These are phyloP conservation scores for Mycena rebaudengoi DNA, from an alignment of 768 basidiomycete species.

Conservation along the genomic window DNA sequence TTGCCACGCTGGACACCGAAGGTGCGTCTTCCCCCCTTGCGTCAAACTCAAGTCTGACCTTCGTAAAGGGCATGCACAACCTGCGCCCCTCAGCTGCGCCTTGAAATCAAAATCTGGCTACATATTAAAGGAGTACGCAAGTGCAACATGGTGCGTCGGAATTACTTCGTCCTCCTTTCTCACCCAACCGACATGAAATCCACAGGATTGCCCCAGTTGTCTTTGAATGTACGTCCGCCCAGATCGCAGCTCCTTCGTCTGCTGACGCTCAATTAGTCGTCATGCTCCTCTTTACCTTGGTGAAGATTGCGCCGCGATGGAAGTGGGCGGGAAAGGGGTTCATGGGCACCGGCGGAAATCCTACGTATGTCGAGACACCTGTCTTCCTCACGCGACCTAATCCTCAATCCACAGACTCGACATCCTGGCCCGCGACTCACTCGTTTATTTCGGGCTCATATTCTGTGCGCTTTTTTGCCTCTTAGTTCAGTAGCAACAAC, in stretches of 20 bases:
- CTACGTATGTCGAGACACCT: constrained; percentile 1
- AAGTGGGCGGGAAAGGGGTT: background rate
- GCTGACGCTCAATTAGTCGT: too few relatives aligned
- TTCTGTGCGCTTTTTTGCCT: constrained; percentile 10
- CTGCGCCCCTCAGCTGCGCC: constrained; percentile 16
- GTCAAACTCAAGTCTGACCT: background rate
- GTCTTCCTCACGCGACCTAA: background rate
- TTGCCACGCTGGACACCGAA: constrained; percentile 19
- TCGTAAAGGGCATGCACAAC: constrained; percentile 4
- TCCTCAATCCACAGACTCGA: constrained; percentile 3
- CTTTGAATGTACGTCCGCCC: constrained; percentile 29
- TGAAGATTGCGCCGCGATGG: constrained; percentile 23
- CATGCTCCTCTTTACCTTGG: constrained; percentile 20
- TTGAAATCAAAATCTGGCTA: constrained; percentile 7
- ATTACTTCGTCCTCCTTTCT: background rate
- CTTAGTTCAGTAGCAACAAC: background rate
- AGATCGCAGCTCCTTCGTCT: too few relatives aligned
- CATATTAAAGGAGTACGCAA: constrained; percentile 5
- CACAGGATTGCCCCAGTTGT: constrained; percentile 26
- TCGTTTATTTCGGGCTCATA: constrained; percentile 28
- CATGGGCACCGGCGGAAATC: constrained; percentile 14
- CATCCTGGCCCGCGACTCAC: constrained; percentile 28
- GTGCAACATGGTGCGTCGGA: constrained; percentile 18
- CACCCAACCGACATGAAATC: background rate
- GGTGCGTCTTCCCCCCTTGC: background rate